Conservation (phyloP, 2,329 filamentous ascomycete genomes). For the Penicillium sp. region DNA sequence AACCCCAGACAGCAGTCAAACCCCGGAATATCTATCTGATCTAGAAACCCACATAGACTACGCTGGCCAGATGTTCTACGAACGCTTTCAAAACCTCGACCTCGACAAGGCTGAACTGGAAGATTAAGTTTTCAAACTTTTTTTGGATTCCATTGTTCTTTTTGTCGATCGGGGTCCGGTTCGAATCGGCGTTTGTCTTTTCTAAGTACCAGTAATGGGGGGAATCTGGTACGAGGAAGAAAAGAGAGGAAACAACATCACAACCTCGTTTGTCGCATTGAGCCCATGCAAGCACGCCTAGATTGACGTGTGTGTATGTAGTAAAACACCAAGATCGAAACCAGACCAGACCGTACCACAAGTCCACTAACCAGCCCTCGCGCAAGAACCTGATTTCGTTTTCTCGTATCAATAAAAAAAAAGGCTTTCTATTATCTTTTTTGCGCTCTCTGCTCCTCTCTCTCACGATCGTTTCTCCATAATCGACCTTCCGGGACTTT, state of each 20-base stretch:
- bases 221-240: constrained; percentile 18
- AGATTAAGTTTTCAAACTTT: constrained; percentile 33
- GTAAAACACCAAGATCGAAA: constrained; percentile 30
- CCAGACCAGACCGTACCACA: constrained; percentile 28
- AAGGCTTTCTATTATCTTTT: constrained; percentile 24
- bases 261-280: constrained; percentile 37
- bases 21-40: neutral
- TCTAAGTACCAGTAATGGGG: constrained; percentile 16
- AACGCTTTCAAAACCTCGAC: constrained; percentile 11
- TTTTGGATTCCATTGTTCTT: constrained; percentile 33
- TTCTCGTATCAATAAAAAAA: constrained; percentile 27
- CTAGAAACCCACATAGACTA: constrained; percentile 5
- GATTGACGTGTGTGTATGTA: constrained; percentile 27
- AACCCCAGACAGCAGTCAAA: neutral
- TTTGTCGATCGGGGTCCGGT: constrained; percentile 24
- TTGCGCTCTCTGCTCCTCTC: constrained; percentile 28
- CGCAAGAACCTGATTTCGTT: constrained; percentile 30
- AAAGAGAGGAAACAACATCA: constrained; percentile 25
- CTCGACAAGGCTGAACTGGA: constrained; percentile 25
- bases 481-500: constrained; percentile 25
- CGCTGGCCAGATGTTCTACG: constrained; percentile 10
- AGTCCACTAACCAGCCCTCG: constrained; percentile 27
- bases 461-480: constrained; percentile 25
- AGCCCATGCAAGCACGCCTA: constrained; percentile 32
- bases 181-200: constrained; percentile 17